phyloP scores from a whole-genome alignment of 2,329 filamentous ascomycete genomes.

The Botrytis pseudocinerea region DNA sequence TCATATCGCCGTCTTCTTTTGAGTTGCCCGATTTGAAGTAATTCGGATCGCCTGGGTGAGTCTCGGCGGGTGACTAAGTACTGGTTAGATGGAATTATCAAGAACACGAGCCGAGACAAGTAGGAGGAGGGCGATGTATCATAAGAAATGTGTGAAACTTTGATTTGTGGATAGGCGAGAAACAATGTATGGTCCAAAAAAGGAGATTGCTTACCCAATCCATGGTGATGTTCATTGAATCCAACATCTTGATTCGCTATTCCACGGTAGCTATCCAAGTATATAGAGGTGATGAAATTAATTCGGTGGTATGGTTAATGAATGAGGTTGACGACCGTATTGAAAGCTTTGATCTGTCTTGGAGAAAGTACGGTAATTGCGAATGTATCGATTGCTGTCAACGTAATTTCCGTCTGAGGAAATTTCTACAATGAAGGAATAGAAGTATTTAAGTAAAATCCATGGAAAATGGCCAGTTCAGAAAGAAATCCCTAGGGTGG shows the following conservation, averaged over 20 bases:
- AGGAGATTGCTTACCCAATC: background rate
- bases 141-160: background rate
- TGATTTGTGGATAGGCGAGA: background rate
- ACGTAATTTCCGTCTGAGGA: background rate
- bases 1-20: accelerated
- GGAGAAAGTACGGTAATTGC: background rate
- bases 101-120: background rate
- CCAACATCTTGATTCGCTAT: background rate
- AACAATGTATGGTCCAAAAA: background rate
- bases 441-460: background rate
- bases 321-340: background rate
- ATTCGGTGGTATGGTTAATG: background rate
- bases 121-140: background rate
- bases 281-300: background rate
- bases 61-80: background rate
- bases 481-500: background rate
- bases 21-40: background rate
- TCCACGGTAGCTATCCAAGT: background rate
- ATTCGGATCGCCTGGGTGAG: background rate
- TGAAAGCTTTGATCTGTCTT: background rate
- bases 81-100: background rate
- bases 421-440: background rate
- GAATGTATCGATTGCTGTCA: background rate
- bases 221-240: background rate
- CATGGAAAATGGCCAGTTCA: background rate